Conservation (phyloP, 2,329 filamentous ascomycete genomes). For the Samsoniella hepiali region DNA sequence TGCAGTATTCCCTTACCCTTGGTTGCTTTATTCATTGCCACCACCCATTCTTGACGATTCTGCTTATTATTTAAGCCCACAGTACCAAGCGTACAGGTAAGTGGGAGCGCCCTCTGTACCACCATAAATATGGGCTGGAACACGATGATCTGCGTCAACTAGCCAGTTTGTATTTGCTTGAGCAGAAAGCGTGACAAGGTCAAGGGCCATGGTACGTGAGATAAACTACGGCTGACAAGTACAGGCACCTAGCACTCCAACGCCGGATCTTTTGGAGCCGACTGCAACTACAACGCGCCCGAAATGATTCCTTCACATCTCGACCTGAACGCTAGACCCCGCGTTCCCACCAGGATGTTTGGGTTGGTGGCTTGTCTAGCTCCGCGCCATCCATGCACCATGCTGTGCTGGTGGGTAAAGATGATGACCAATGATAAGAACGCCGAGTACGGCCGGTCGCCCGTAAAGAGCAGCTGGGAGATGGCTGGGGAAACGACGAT, state of each 20-base stretch:
- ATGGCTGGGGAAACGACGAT: not conserved
- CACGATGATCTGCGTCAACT: conserved; percentile 21
- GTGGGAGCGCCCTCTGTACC: not conserved
- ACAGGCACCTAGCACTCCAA: not conserved
- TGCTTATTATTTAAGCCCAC: not conserved
- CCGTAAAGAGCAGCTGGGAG: not conserved
- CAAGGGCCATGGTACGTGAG: too few relatives aligned
- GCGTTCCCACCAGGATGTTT: not conserved
- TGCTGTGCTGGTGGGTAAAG: not conserved
- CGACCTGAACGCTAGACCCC: not conserved
- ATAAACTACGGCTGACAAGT: too few relatives aligned
- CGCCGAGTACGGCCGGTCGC: not conserved
- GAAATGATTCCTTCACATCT: not conserved
- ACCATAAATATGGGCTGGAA: not conserved
- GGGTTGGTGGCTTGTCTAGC: not conserved
- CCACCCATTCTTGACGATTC: not conserved
- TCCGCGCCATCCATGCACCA: not conserved
- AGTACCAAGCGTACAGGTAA: not conserved
- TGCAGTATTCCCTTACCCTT: too few relatives aligned
- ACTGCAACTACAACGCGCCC: not conserved
- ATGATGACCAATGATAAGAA: not conserved
- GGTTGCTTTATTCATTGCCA: too few relatives aligned
- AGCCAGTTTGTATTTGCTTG: too few relatives aligned
- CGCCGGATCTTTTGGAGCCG: not conserved
- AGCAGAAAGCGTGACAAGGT: too few relatives aligned